phyloP scores from a whole-genome alignment of 2,329 filamentous ascomycete genomes.

The Phaeomoniella chlamydospora region DNA sequence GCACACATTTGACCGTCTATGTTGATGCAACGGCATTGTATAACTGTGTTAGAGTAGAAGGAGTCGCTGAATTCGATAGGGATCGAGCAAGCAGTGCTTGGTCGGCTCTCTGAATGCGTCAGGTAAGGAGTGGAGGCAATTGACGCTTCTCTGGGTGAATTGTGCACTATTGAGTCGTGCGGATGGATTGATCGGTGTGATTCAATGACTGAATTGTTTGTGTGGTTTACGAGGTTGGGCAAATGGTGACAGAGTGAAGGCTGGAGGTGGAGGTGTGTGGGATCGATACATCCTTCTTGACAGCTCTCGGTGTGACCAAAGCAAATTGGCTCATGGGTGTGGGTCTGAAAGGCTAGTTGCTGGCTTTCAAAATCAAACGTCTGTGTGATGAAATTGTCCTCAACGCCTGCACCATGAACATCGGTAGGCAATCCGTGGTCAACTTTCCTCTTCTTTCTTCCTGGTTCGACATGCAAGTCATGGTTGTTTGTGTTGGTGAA shows the following conservation, averaged over 20 bases:
- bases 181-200: background rate
- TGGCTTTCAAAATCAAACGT: background rate
- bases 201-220: background rate
- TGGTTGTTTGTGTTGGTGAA: background rate
- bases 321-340: background rate
- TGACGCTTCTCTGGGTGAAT: background rate
- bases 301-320: background rate
- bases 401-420: background rate
- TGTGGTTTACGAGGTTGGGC: no score
- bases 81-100: background rate
- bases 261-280: background rate
- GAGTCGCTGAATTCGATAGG: background rate
- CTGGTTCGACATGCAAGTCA: background rate
- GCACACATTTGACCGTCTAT: background rate
- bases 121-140: background rate
- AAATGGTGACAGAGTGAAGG: background rate
- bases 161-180: background rate
- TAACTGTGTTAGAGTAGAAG: background rate
- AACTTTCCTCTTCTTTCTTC: background rate
- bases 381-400: background rate
- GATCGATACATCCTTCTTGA: background rate
- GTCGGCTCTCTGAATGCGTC: background rate
- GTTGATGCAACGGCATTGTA: background rate
- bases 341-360: background rate
- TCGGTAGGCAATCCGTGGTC: background rate